Evolutionary conservation across 257 asterid species (phyloP).

Genomic region (Jacaranda copaia): DNA sequence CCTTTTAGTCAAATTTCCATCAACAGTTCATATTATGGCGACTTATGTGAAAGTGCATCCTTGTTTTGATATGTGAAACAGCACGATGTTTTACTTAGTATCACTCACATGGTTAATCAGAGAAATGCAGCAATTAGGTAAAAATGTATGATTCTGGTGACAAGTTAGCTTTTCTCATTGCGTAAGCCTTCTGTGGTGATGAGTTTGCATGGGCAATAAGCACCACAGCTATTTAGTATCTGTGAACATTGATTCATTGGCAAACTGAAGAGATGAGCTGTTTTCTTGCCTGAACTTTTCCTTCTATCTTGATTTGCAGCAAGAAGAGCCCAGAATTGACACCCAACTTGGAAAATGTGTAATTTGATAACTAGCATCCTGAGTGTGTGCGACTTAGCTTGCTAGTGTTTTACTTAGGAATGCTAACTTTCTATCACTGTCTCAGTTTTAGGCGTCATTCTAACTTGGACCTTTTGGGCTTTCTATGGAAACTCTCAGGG

Average conservation of each 20-base stretch:
- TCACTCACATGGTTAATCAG: too few relatives aligned
- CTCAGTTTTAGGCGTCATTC: constrained; percentile 9
- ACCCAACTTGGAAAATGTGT: background rate
- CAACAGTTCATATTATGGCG: too few relatives aligned
- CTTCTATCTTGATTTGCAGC: background rate
- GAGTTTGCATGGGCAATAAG: too few relatives aligned
- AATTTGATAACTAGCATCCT: background rate
- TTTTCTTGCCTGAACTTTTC: background rate
- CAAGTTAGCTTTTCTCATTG: too few relatives aligned
- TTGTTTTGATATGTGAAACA: too few relatives aligned
- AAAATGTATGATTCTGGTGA: too few relatives aligned
- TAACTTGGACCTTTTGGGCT: background rate
- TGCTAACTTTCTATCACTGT: background rate
- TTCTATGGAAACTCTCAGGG: background rate
- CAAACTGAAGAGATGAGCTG: background rate
- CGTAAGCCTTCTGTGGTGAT: too few relatives aligned
- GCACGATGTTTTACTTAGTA: too few relatives aligned
- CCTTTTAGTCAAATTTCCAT: too few relatives aligned
- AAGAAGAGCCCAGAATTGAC: background rate
- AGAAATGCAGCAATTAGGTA: too few relatives aligned
- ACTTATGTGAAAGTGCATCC: too few relatives aligned
- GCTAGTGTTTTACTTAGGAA: background rate
- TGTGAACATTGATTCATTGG: background rate
- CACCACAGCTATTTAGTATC: too few relatives aligned
- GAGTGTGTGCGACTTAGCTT: background rate